Percentiles rank a stretch among this genome's conserved stretches.
Conservation (phyloP, 1,284 basidiomycete genomes). For the Marasmius oreades region DNA sequence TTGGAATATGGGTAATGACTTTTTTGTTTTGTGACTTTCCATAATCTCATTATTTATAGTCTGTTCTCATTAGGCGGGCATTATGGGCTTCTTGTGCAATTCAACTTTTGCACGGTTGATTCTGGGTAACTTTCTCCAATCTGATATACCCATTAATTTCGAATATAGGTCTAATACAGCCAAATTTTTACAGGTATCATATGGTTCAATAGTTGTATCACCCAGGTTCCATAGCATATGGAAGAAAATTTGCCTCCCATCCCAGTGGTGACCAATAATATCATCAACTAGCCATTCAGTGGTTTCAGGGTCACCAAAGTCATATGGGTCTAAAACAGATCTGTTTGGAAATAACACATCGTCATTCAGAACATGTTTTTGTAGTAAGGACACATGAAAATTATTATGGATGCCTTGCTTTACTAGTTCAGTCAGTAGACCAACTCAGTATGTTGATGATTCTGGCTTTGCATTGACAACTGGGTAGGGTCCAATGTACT, state of each 20-base stretch:
- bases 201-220: constrained; percentile 30
- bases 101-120: too few relatives aligned
- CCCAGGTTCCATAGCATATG: constrained; percentile 31
- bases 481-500: constrained; percentile 19
- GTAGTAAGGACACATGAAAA: constrained; percentile 28
- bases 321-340: constrained; percentile 15
- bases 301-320: constrained; percentile 17
- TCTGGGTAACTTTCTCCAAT: neutral
- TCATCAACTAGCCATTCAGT: constrained; percentile 30
- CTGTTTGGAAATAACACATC: neutral
- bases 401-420: constrained; percentile 23
- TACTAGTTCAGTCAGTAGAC: constrained; percentile 23
- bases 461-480: constrained; percentile 13
- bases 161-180: constrained; percentile 22
- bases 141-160: constrained; percentile 2
- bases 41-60: too few relatives aligned
- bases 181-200: constrained; percentile 21
- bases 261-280: constrained; percentile 28
- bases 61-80: too few relatives aligned
- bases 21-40: too few relatives aligned
- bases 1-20: too few relatives aligned
- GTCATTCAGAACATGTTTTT: constrained; percentile 15
- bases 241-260: constrained; percentile 22
- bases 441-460: constrained; percentile 21
- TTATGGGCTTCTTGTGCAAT: too few relatives aligned